phyloP scores from a whole-genome alignment of 257 asterid species.

The Mentha longifolia region DNA sequence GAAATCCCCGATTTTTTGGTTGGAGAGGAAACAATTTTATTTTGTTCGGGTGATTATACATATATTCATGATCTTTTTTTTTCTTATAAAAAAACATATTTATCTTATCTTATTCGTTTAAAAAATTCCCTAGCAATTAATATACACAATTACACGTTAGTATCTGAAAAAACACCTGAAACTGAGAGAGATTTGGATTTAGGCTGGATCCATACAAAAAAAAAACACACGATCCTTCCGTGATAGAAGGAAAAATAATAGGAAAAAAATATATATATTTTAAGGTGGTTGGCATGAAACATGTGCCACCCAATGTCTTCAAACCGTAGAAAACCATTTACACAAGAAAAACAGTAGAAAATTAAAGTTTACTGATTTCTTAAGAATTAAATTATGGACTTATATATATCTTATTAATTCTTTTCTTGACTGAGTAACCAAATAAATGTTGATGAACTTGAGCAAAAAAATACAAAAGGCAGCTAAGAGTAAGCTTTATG shows the following conservation, averaged over 20 bases:
- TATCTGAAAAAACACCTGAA: background rate
- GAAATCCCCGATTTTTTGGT: no score
- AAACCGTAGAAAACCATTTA: conserved; percentile 1
- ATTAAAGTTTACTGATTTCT: no score
- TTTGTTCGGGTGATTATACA: background rate
- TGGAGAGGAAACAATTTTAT: no score
- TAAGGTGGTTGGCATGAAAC: conserved; percentile 1
- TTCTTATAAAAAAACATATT: no score
- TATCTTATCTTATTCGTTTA: no score
- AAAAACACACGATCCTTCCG: conserved; percentile 25
- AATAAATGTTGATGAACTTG: no score
- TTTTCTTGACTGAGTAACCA: no score
- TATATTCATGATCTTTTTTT: no score
- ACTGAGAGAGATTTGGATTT: background rate
- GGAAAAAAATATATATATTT: background rate
- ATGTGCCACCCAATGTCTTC: conserved; percentile 19
- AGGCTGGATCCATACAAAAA: background rate
- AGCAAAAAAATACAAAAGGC: background rate
- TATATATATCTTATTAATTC: no score
- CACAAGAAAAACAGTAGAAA: background rate
- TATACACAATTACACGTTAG: background rate
- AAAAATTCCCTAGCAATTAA: no score
- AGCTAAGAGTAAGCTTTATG: conserved; percentile 24
- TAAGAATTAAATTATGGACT: no score
- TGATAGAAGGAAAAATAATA: conserved; percentile 5